Evolutionary conservation across 2,329 filamentous ascomycete species (phyloP).

Genomic region (Bipolaris zeicola): DNA sequence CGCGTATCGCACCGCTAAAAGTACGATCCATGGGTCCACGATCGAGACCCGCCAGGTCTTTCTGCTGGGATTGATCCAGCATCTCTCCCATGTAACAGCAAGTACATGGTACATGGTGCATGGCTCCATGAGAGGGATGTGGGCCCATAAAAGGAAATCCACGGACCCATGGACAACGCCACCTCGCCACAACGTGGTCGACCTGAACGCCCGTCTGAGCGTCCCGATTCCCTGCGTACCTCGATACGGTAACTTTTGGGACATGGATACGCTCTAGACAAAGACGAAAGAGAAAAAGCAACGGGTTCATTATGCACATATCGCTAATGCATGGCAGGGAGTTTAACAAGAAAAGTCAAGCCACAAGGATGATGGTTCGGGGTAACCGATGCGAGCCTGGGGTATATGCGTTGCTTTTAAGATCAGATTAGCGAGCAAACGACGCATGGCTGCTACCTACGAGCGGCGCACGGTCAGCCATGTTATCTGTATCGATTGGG

Average conservation of each 20-base stretch:
- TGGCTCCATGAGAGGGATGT: not conserved
- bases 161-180: no score
- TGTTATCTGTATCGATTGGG: not conserved
- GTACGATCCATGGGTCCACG: not conserved
- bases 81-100: not conserved
- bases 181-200: not conserved
- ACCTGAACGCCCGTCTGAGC: not conserved
- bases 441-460: not conserved
- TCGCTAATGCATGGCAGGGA: not conserved
- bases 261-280: no score
- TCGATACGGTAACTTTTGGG: not conserved
- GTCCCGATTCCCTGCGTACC: not conserved
- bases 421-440: not conserved
- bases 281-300: not conserved
- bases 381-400: not conserved
- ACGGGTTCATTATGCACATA: no score
- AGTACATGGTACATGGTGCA: not conserved
- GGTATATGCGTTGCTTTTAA: not conserved
- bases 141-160: no score
- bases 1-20: not conserved
- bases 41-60: not conserved
- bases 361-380: not conserved
- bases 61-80: not conserved
- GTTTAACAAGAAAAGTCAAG: not conserved
- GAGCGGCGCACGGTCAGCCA: no score